Base-by-base conservation (phyloP, 192 early-diverging fungal species). In the Rhizophagus clarus region DNA sequence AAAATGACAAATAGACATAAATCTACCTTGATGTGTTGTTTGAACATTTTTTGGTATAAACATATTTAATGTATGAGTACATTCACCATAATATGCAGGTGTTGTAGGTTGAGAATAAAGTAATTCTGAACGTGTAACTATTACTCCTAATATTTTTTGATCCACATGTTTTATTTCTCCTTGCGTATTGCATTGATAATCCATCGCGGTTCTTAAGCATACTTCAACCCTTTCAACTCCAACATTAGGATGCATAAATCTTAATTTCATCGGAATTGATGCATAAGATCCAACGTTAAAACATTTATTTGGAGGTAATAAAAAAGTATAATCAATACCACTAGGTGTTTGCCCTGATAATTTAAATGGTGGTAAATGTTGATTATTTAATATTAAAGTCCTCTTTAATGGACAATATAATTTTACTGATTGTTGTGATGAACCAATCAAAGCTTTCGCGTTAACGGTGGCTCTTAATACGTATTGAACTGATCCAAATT, bases 231-330 rank as follows among this genome's bases (percentile, higher is more conserved):
- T 68, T 34, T 79, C 77, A 14, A 79, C 42, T 32, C 77, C 62
- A 12, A 79, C 29, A 37, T 47, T 68, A 7, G 40, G 67, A 37
- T 56, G 15, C 26, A 70, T 24, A 2, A 79, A 79, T 28, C 49
- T 32, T 32, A 79, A 15, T 9, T 15, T 40, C 77, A 79, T 79
- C 6, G 77, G 77, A 56, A 79, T 69, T 32, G 77, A 61, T 32
- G 71, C 67, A 60, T 34, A 71, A 60, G n/a, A 71, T 5, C 77
- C 77, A 1, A 79, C 10, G 28, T 71, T 79, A 34, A 79, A 62
- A 51, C 32, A 31, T 60, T 79, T 79, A 61, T 70, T 70, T 29
- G 77, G 77, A 22, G 77, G 77, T 79, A 79, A 79, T 14, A 79
- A 24, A 24, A 79, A 61, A 3, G 67, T 71, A 71, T 79, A 79